Evolutionary conservation across 495 filamentous ascomycete species (phyloP), one percentile per base, ranked within the genome.

Genomic region (Xylaria bambusicola): DNA sequence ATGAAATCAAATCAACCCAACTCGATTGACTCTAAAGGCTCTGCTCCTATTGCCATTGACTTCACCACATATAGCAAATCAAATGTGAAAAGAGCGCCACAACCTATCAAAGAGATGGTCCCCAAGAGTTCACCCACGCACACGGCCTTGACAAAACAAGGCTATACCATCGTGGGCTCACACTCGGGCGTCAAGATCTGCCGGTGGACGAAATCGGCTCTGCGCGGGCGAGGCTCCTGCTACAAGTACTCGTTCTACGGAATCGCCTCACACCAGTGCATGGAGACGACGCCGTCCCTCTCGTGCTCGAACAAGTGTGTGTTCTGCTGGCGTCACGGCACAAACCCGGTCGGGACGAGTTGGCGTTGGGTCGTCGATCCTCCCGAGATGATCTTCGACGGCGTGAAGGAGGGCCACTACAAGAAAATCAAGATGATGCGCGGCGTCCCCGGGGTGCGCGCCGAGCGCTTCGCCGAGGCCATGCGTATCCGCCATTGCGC

Each of bases 161-260:
- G 93, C 17, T 98, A 98, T 71, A 84, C 88, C 0, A 97, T 98
- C 56, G 87, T 98, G 48, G 93, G 93, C 48, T 93, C 92, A 0
- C 93, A 98, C 75, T 95, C 90, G 8, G 93, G 93, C 23, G 93
- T 98, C 56, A 98, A 98, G 75, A 96, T 97, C 64, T 97, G 93
- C 70, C 90, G 93, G 23, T 98, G 93, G 93, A 98, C 93, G 9
- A 98, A 98, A 75, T 96, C 92, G 6, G 93, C 93, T 3, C 87
- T 98, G n/a, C 90, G 93, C 49, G 93, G 93, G 27, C 86, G 93
- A 17, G 93, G 93, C 10, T 95, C 90, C 20, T 98, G 93, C 79
- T 98, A 98, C 81, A 98, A 98, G 71, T 96, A 81, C 72, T 92
- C 89, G 6, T 97, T 98, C 76, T 98, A 98, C 73, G 93, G 93